Percentiles rank a stretch among this genome's conserved stretches.
Conservation (phyloP, 345 rosid genomes). For the Rhizophora mangle region DNA sequence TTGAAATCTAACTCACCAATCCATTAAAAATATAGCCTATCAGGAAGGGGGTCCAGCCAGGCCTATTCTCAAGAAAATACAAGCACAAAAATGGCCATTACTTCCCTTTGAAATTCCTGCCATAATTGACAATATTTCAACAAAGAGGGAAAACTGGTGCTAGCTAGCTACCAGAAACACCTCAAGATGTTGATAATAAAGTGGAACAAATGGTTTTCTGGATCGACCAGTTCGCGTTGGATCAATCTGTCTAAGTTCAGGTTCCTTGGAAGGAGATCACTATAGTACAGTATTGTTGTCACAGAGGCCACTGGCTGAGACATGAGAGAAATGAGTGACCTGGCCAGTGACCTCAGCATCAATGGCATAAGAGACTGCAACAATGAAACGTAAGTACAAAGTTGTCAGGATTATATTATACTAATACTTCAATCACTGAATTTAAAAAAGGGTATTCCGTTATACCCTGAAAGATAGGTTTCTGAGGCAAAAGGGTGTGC, state of each 20-base stretch:
- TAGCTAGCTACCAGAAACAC: conserved; percentile 25
- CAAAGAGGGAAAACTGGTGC: neutral
- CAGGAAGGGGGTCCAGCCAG: too few relatives aligned
- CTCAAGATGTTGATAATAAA: conserved; percentile 18
- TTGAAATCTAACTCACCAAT: too few relatives aligned
- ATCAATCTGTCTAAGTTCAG: conserved; percentile 23
- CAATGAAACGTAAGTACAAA: neutral
- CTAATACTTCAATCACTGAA: neutral
- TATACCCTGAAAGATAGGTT: too few relatives aligned
- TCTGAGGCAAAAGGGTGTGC: too few relatives aligned
- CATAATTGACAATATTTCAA: too few relatives aligned
- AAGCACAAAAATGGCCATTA: too few relatives aligned
- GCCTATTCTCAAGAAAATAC: too few relatives aligned
- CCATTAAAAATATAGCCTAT: too few relatives aligned
- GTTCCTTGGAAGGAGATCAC: conserved; percentile 30
- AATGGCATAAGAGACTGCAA: conserved; percentile 16
- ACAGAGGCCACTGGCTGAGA: conserved; percentile 21
- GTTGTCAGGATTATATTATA: neutral
- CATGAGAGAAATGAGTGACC: conserved; percentile 9
- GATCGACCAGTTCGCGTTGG: conserved; percentile 21
- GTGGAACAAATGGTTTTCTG: conserved; percentile 23
- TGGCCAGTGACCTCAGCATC: conserved; percentile 15
- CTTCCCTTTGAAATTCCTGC: too few relatives aligned
- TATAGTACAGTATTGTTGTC: conserved; percentile 28
- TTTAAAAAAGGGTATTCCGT: neutral